Evolutionary conservation across 805 yeast genomes (phyloP).

Genomic region (Sungouiella thailandica): DNA sequence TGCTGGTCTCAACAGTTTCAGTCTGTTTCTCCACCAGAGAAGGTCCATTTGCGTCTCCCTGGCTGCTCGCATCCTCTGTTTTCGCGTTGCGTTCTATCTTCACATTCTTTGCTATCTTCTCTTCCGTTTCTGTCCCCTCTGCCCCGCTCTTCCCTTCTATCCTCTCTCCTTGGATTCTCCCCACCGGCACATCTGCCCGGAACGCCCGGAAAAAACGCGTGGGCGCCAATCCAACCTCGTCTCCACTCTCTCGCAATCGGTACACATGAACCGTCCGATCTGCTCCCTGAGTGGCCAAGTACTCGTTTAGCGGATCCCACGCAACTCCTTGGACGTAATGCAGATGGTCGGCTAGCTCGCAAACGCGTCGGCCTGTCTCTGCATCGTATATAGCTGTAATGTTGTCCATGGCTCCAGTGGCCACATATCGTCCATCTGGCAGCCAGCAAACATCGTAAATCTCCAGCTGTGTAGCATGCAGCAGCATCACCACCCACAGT

Average conservation of each 20-base stretch:
- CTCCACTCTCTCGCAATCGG: constrained; percentile 30
- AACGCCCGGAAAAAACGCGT: constrained; percentile 44
- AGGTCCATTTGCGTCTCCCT: constrained; percentile 19
- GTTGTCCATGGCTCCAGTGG: constrained; percentile 93
- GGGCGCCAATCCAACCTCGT: constrained; percentile 20
- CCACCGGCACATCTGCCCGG: constrained; percentile 51
- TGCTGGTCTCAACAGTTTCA: neutral
- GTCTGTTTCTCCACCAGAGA: neutral
- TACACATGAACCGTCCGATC: constrained; percentile 81
- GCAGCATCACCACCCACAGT: constrained; percentile 63
- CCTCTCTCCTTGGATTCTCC: constrained; percentile 3
- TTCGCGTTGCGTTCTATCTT: too few relatives aligned
- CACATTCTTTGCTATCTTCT: too few relatives aligned
- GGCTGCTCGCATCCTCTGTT: constrained; percentile 37
- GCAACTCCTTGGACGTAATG: constrained; percentile 95
- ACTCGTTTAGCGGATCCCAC: constrained; percentile 88
- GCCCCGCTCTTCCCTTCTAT: too few relatives aligned
- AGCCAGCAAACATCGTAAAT: constrained; percentile 93
- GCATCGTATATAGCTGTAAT: constrained; percentile 64
- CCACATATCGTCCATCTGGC: constrained; percentile 69
- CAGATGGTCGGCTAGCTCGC: constrained; percentile 64
- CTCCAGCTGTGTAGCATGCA: constrained; percentile 63
- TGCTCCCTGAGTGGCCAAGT: constrained; percentile 81
- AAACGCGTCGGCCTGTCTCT: constrained; percentile 49
- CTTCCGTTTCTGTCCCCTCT: too few relatives aligned